These are phyloP conservation scores for Umbelopsis sp. DNA, from an alignment of 192 early-diverging fungal genomes.

Conservation along the genomic window DNA sequence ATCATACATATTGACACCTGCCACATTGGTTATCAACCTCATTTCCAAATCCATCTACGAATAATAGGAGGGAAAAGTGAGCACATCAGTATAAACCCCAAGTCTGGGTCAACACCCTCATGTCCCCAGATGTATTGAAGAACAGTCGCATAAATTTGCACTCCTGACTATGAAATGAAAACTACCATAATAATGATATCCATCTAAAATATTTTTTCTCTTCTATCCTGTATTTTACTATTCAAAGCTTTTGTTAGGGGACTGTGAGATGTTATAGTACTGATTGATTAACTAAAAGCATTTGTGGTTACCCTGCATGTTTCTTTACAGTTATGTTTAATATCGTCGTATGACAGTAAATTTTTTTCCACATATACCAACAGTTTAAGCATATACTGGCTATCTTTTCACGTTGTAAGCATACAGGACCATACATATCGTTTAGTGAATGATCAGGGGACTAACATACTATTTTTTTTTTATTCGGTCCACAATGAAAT, in stretches of 20 bases:
- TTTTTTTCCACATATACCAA: not conserved
- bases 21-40: not conserved
- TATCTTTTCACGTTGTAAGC: not conserved
- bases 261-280: too few relatives aligned
- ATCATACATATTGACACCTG: conserved; percentile 15
- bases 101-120: not conserved
- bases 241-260: too few relatives aligned
- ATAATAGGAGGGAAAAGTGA: conserved; percentile 6
- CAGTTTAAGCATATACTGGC: not conserved
- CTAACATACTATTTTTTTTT: not conserved
- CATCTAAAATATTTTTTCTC: too few relatives aligned
- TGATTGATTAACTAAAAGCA: too few relatives aligned
- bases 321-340: too few relatives aligned
- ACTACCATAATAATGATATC: not conserved
- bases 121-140: conserved; percentile 15
- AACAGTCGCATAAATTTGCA: not conserved
- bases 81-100: not conserved
- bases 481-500: not conserved
- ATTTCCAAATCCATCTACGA: conserved; percentile 8
- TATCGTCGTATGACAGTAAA: too few relatives aligned
- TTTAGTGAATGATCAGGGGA: conserved; percentile 1
- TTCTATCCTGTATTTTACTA: too few relatives aligned
- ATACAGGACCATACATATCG: not conserved
- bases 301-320: too few relatives aligned
- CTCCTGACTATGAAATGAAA: conserved; percentile 9